These are phyloP conservation scores for Epithele typhae DNA, from an alignment of 768 basidiomycete species.

Conservation along the genomic window DNA sequence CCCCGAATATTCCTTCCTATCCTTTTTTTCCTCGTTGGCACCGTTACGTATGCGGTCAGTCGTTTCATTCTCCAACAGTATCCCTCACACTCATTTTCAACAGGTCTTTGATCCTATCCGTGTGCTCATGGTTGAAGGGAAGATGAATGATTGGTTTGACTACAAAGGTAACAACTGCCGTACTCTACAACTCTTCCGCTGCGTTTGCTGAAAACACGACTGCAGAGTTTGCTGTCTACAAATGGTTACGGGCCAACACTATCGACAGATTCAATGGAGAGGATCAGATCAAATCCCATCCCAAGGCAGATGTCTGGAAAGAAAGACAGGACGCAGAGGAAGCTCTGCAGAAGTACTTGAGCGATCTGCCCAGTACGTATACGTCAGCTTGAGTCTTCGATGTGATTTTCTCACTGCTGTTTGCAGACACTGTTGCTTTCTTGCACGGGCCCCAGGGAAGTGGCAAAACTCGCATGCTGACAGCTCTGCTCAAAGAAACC, in stretches of 20 bases:
- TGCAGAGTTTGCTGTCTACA: conserved; percentile 69
- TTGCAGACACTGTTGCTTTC: conserved; percentile 72
- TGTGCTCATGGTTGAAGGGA: conserved; percentile 74
- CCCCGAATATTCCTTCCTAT: conserved; percentile 81
- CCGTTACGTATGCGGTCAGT: conserved; percentile 80
- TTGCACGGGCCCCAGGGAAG: conserved; percentile 83
- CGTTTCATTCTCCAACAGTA: too few relatives aligned
- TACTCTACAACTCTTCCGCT: too few relatives aligned
- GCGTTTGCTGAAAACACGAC: too few relatives aligned
- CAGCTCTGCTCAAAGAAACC: conserved; percentile 45
- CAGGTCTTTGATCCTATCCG: conserved; percentile 94
- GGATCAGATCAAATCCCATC: too few relatives aligned
- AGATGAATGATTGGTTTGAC: conserved; percentile 83
- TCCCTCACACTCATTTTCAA: neutral
- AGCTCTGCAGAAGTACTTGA: conserved; percentile 64
- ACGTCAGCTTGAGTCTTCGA: too few relatives aligned
- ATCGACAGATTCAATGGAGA: conserved; percentile 36
- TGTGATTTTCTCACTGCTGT: neutral
- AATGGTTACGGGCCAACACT: conserved; percentile 68
- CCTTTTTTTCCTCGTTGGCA: conserved; percentile 83
- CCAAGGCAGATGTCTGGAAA: conserved; percentile 54
- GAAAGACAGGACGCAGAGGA: conserved; percentile 78
- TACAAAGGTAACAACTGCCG: conserved; percentile 46
- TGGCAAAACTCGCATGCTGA: conserved; percentile 65
- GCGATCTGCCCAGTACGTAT: conserved; percentile 66